These are phyloP conservation scores for Pontederia paniculata DNA, from an alignment of 176 grass and related monocot species.

Conservation along the genomic window DNA sequence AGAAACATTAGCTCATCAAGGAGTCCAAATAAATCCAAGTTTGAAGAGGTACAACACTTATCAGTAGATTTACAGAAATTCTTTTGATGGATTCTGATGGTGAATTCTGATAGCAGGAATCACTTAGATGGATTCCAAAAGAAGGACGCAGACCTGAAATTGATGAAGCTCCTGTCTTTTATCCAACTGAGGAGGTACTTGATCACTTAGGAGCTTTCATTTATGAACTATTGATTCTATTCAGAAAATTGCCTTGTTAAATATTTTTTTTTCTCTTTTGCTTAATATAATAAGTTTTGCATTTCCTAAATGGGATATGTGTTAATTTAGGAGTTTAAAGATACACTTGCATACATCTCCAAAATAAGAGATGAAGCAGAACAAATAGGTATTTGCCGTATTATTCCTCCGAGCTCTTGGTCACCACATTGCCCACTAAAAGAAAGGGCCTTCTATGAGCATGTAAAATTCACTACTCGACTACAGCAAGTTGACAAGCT, in stretches of 20 bases:
- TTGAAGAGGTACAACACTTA: constrained; percentile 14
- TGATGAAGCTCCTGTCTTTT: constrained; percentile 71
- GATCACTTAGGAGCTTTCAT: constrained; percentile 3
- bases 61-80: background rate
- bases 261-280: background rate
- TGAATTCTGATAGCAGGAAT: constrained; percentile 20
- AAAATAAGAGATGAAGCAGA: constrained; percentile 56
- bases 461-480: constrained; percentile 66
- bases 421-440: constrained; percentile 52
- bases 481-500: constrained; percentile 95
- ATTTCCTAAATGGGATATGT: constrained; percentile 7
- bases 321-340: constrained; percentile 73
- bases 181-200: constrained; percentile 84
- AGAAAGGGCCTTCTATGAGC: constrained; percentile 61
- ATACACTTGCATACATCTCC: constrained; percentile 71
- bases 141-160: constrained; percentile 57
- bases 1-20: constrained; percentile 11
- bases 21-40: constrained; percentile 16
- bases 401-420: constrained; percentile 83
- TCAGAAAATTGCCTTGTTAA: no score
- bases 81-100: background rate
- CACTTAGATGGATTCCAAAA: constrained; percentile 37
- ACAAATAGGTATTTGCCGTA: constrained; percentile 81
- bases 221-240: no score
- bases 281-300: background rate